phyloP scores from a whole-genome alignment of 345 rosid species.

The Salix udensis region DNA sequence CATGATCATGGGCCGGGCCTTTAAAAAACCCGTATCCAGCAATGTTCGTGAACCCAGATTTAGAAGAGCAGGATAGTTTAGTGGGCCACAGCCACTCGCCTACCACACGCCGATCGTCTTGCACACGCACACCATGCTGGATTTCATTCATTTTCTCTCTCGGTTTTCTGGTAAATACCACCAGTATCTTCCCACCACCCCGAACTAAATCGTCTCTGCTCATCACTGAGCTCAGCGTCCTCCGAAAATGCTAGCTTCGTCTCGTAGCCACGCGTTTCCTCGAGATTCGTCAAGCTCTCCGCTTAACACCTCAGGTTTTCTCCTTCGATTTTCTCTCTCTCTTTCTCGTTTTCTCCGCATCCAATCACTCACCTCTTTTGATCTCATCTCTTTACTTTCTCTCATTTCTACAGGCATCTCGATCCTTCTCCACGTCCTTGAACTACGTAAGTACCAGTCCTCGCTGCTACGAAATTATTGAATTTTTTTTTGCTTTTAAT shows the following conservation, averaged over 20 bases:
- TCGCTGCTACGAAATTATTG: background rate
- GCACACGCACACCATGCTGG: background rate
- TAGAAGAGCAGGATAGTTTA: background rate
- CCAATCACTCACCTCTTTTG: slow-evolving; percentile 9
- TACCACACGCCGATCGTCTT: background rate
- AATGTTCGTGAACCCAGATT: background rate
- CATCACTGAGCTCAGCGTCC: slow-evolving; percentile 8
- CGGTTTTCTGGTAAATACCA: background rate
- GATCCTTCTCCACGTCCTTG: slow-evolving; percentile 83
- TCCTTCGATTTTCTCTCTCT: background rate
- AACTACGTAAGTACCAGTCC: slow-evolving; percentile 61
- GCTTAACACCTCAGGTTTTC: slow-evolving; percentile 54
- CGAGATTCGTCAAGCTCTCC: slow-evolving; percentile 80
- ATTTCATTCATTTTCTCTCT: background rate
- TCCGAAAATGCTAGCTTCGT: slow-evolving; percentile 72
- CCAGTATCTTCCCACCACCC: background rate
- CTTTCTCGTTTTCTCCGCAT: slow-evolving; percentile 16
- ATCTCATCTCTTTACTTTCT: slow-evolving; percentile 17
- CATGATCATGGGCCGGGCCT: background rate
- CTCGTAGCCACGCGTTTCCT: slow-evolving; percentile 65
- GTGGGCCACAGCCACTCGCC: background rate
- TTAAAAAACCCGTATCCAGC: background rate
- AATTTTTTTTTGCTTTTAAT: background rate
- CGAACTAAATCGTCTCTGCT: background rate
- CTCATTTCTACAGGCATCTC: slow-evolving; percentile 36